These are phyloP conservation scores for Boletellus sp. DNA, from an alignment of 768 basidiomycete species.

Conservation along the genomic window DNA sequence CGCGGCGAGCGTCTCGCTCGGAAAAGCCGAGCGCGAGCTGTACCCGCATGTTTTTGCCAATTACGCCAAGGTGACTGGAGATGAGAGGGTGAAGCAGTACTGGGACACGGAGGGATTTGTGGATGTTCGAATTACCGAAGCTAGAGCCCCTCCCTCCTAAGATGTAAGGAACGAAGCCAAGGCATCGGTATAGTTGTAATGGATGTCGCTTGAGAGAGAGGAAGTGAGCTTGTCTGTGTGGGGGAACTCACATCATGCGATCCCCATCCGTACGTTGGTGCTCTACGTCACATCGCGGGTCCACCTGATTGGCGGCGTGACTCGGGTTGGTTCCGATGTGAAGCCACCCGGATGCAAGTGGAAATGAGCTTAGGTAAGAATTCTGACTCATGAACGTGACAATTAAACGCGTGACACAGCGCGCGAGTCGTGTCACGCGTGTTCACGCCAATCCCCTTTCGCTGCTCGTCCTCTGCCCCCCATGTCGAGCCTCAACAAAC, in stretches of 20 bases:
- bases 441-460: background rate
- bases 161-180: background rate
- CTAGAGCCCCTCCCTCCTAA: background rate
- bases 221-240: no score
- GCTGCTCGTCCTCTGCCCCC: background rate
- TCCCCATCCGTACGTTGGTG: no score
- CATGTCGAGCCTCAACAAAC: conserved; percentile 87
- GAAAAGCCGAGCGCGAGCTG: conserved; percentile 8
- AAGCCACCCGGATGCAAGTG: no score
- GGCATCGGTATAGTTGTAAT: no score
- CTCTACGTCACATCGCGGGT: no score
- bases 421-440: conserved; percentile 2
- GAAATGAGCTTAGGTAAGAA: no score
- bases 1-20: background rate
- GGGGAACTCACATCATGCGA: no score
- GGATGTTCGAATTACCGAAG: conserved; percentile 2
- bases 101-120: conserved; percentile 9
- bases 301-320: no score
- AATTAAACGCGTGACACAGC: conserved; percentile 1
- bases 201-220: no score
- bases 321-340: no score
- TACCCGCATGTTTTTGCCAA: conserved; percentile 13
- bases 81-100: conserved; percentile 9
- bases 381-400: background rate
- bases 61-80: conserved; percentile 14